Evolutionary conservation across 306 rosid species (phyloP), one percentile per base, ranked within the genome.

Genomic region (Psophocarpus tetragonolobus): DNA sequence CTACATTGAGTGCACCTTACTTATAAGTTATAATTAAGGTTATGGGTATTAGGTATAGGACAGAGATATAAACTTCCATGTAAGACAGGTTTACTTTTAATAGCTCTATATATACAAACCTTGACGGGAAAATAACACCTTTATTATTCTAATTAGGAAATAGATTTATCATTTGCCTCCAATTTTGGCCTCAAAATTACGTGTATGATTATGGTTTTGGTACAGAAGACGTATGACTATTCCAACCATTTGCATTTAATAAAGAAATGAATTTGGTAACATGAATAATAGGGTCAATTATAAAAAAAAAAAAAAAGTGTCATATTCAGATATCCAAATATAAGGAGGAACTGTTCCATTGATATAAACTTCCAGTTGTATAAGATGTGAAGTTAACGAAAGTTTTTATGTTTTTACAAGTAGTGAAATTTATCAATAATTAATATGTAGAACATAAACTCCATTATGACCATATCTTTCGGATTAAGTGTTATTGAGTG

Each of bases 1-100:
- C 83, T 75, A 69, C 79, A 68, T 89, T 88, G 97, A 89, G 97
- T 89, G 87, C 88, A 89, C 84, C 85, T 85, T 87, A 89, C 91
- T 84, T 86, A 75, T 84, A 65, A n/a, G n/a, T n/a, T n/a, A n/a
- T n/a, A n/a, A n/a, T n/a, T n/a, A n/a, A 69, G 61, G 71, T 76
- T 83, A 74, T 48, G 80, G 83, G 81, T 75, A 88, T 90, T 90
- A 90, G 97, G 97, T 88, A 82, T 76, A 51, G 78, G 90, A 90
- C 87, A 90, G 63, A 78, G 87, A 88, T 85, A 74, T 80, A 63
- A 80, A 51, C 70, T 82, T 82, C 84, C 82, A 82, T 86, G 77
- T 61, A 18, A 13, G 27, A 8, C 58, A 20, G 14, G 58, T 20
- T 51, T 51, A 18, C 58, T 8, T 20, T 51, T 13, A 64, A 53